Evolutionary conservation across 2,329 filamentous ascomycete species (phyloP), one percentile per base, ranked within the genome.

Genomic region (Mariannaea sp.): DNA sequence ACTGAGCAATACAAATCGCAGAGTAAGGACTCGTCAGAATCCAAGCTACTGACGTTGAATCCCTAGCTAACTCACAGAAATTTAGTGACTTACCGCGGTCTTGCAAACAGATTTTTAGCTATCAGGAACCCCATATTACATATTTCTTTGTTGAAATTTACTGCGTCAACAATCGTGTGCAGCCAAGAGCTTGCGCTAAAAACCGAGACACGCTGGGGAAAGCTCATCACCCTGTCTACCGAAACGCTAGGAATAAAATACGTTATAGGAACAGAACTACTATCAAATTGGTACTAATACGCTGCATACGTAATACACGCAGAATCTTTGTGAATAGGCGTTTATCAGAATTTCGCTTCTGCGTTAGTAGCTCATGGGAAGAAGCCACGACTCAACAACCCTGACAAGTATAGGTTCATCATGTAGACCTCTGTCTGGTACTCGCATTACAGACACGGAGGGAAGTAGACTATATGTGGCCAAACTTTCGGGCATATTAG

Each of bases 261-360:
- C 16, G 14, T 16, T 36, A 7, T 14, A 16, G 33, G 33, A 36
- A 36, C 19, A 16, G 12, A 19, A 6, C 16, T 19, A 16, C 17
- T 36, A 6, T 9, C 33, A 24, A 24, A 24, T n/a, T n/a, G n/a
- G 8, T 24, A 24, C 22, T 27, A 17, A 27, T 38, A 22, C 26
- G 4, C 44, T 29, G 19, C 24, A 16, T 22, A 14, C 19, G 16
- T 12, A 17, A 19, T 9, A 36, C 33, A 36, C 32, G 29, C 17
- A 39, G 42, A 20, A 41, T 38, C 35, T 38, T 26, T 13, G 20
- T 36, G 36, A 14, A n/a, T 13, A 24, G 22, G 14, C 27, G 47
- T 35, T 14, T 29, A 49, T 49, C 47, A 13, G 24, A 26, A 49
- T 49, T 20, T 49, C 47, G 47, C 22, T 43, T 49, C 29, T 26